Evolutionary conservation across 306 rosid genomes (phyloP).

Genomic region (Glycine latifolia): DNA sequence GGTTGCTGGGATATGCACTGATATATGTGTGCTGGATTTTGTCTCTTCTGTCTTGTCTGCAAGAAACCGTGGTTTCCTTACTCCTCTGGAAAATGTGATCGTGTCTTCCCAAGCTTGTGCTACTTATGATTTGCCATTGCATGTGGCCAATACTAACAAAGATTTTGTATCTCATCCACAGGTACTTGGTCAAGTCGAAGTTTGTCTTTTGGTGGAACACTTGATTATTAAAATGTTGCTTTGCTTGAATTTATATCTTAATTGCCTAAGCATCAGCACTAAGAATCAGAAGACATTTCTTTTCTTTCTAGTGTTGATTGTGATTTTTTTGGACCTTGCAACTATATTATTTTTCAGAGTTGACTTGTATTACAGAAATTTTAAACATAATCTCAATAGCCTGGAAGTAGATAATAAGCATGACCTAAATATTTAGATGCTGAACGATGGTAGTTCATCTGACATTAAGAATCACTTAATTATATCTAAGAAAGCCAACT

Average conservation of each 20-base stretch:
- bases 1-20: constrained; percentile 91
- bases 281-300: neutral
- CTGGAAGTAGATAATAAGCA: constrained; percentile 6
- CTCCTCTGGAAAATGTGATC: constrained; percentile 83
- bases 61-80: constrained; percentile 72
- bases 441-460: constrained; percentile 23
- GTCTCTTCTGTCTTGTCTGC: constrained; percentile 72
- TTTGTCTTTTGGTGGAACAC: constrained; percentile 16
- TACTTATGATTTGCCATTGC: constrained; percentile 75
- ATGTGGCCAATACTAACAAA: constrained; percentile 66
- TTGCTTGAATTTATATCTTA: neutral
- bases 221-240: neutral
- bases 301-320: constrained; percentile 15
- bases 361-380: neutral
- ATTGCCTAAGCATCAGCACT: neutral
- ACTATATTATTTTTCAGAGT: neutral
- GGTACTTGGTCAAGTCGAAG: constrained; percentile 54
- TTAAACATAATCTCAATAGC: neutral
- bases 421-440: constrained; percentile 12
- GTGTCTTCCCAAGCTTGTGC: constrained; percentile 85
- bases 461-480: neutral
- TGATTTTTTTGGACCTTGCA: constrained; percentile 2
- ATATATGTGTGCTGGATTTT: constrained; percentile 89
- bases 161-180: constrained; percentile 84
- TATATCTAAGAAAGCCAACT: constrained; percentile 11